Evolutionary conservation across 2,329 filamentous ascomycete genomes (phyloP).

Genomic region (Cladosporium phlei): DNA sequence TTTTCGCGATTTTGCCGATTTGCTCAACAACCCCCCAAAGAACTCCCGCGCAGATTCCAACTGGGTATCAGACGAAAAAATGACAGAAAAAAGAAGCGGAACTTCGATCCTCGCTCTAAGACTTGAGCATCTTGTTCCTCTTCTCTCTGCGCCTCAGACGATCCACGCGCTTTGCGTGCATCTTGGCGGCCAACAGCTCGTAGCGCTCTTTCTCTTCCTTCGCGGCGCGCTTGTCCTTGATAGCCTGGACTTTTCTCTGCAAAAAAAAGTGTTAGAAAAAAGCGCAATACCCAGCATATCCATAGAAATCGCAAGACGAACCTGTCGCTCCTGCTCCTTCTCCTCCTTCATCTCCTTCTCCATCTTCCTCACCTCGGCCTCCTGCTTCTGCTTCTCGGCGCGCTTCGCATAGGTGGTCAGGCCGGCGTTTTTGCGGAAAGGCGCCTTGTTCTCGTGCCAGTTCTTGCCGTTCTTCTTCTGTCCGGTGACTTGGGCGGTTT

Average conservation of each 20-base stretch:
- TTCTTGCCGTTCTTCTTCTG: conserved; percentile 93
- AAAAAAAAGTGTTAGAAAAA: background rate
- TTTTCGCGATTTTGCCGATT: too few species aligned
- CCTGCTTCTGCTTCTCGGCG: conserved; percentile 62
- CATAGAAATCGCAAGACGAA: conserved; percentile 37
- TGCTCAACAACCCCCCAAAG: too few species aligned
- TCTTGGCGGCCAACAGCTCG: conserved; percentile 91
- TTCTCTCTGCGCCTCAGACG: conserved; percentile 92
- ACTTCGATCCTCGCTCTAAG: conserved; percentile 27
- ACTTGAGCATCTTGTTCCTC: conserved; percentile 72
- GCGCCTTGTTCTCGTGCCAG: conserved; percentile 79
- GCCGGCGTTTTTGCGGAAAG: conserved; percentile 78
- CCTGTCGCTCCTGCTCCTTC: conserved; percentile 83
- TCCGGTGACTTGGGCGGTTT: conserved; percentile 38
- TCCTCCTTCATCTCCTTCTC: conserved; percentile 96
- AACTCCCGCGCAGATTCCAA: background rate
- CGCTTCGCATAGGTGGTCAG: conserved; percentile 76
- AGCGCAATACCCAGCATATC: background rate
- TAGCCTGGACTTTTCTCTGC: conserved; percentile 69
- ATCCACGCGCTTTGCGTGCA: conserved; percentile 94
- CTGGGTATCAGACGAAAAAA: background rate
- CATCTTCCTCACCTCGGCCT: conserved; percentile 77
- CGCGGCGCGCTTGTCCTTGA: conserved; percentile 78
- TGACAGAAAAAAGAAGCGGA: background rate
- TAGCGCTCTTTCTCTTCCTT: conserved; percentile 94